Percentiles rank a stretch among this genome's conserved stretches.
Conservation (phyloP, 1,284 basidiomycete species). For the Earliella scabrosa region DNA sequence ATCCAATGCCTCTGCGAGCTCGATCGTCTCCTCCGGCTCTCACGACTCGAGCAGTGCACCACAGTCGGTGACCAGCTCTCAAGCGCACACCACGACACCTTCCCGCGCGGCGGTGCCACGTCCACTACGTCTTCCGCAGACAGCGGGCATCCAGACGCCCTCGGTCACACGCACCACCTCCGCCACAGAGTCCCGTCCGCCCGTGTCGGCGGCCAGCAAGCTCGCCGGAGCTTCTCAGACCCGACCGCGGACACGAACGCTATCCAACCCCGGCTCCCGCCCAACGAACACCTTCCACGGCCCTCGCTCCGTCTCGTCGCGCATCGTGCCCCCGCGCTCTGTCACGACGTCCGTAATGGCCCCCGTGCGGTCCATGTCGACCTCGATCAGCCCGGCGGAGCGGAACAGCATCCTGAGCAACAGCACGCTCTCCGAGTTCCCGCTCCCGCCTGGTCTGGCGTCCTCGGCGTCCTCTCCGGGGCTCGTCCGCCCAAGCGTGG, state of each 20-base stretch:
- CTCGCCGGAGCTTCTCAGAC: slow-evolving; percentile 1
- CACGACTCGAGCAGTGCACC: slow-evolving; percentile 20
- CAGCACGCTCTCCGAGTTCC: slow-evolving; percentile 17
- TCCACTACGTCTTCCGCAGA: slow-evolving; percentile 27
- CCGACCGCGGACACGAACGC: slow-evolving; percentile 19
- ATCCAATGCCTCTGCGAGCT: slow-evolving; percentile 27
- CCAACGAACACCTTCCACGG: background rate
- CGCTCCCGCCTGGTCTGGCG: too few relatives aligned
- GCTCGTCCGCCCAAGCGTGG: slow-evolving; percentile 8
- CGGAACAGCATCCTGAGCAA: slow-evolving; percentile 2
- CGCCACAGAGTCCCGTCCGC: background rate
- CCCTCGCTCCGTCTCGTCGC: slow-evolving; percentile 6
- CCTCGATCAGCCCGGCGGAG: slow-evolving; percentile 1
- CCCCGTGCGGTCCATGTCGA: slow-evolving; percentile 17
- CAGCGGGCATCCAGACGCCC: slow-evolving; percentile 12
- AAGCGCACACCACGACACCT: slow-evolving; percentile 16
- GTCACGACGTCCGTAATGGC: slow-evolving; percentile 20
- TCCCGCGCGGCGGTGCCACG: slow-evolving; percentile 19
- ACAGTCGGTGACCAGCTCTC: slow-evolving; percentile 22
- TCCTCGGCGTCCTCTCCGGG: slow-evolving; percentile 7
- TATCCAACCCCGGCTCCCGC: slow-evolving; percentile 22
- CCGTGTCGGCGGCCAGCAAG: slow-evolving; percentile 2
- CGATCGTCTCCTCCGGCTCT: slow-evolving; percentile 22
- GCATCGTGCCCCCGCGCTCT: slow-evolving; percentile 15
- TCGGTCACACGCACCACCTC: slow-evolving; percentile 3